Evolutionary conservation across 2,329 filamentous ascomycete species (phyloP).

Genomic region (Colletotrichum costaricense): DNA sequence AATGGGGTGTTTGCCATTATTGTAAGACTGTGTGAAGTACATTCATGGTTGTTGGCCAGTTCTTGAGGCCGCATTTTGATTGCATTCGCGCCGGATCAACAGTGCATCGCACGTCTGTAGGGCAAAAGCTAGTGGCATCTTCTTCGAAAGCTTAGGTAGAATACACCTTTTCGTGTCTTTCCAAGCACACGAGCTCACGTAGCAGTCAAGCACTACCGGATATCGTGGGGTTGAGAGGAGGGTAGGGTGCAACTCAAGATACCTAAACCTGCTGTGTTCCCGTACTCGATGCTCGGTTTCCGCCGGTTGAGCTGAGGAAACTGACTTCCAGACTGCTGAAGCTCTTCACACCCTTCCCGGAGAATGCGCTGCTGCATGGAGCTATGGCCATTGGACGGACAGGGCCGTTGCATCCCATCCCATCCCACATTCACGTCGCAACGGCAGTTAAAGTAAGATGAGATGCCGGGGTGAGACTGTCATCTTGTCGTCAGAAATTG

Average conservation of each 20-base stretch:
- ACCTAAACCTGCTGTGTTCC: not conserved
- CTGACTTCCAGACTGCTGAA: constrained; percentile 1
- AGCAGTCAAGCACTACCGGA: not conserved
- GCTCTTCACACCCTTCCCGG: not conserved
- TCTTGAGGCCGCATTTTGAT: not conserved
- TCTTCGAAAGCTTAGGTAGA: not conserved
- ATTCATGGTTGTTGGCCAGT: not conserved
- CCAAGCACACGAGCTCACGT: not conserved
- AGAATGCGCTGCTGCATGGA: constrained; percentile 22
- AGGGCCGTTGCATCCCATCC: not conserved
- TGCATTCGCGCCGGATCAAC: constrained; percentile 23
- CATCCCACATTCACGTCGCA: not conserved
- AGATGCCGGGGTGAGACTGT: not conserved
- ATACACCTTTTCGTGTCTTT: not conserved
- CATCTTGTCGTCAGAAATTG: constrained; percentile 6
- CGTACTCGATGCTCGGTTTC: constrained; percentile 2
- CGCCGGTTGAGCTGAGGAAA: constrained; percentile 7
- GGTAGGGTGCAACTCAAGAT: not conserved
- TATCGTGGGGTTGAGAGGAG: not conserved
- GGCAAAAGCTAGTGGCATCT: not conserved
- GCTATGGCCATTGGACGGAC: constrained; percentile 24
- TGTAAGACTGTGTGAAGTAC: constrained; percentile 12
- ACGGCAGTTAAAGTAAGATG: constrained; percentile 12
- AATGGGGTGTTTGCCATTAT: not conserved
- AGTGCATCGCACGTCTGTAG: not conserved